Base-by-base conservation (phyloP, 2,329 filamentous ascomycete species). In the Atkinsonella texensis region DNA sequence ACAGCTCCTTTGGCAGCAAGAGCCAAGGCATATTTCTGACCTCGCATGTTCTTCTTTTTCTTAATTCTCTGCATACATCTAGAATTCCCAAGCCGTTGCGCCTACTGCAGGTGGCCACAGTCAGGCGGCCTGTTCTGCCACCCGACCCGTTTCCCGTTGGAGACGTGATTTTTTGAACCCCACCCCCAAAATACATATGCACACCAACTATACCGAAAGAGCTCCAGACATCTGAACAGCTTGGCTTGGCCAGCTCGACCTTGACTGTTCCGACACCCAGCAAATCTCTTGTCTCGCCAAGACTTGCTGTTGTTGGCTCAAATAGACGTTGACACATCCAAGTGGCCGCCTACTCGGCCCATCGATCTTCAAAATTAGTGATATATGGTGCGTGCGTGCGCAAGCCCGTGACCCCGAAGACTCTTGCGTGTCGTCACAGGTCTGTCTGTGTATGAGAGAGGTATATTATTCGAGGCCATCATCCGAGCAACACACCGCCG, bases 91-190 rank as follows among this genome's bases (percentile, higher is more conserved):
- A 23, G 31, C 15, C 32, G 18, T 42, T 39, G 28, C 42, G 35
- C 31, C 46, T 38, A 18, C 50, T 40, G 50, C 50, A 52, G 43
- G 42, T 31, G 51, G 54, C 52, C 46, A 48, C 39, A 47, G 18
- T 18, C 10, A 13, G 51, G 56, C 57, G 54, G 57, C 58, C 56
- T 49, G n/a, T 53, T 57, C 56, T 57, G 56, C 56, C 55, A 57
- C 54, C 43, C 48, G 41, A 39, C 53, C 38, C 39, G 35, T 23
- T 38, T 44, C n/a, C 18, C 48, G 28, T 45, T 15, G 23, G 13
- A 28, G 23, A 45, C 4, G 18, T 18, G 17, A 45, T 7, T 17
- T 12, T 9, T 35, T 38, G 40, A 39, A 47, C 32, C 39, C 49
- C 20, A n/a, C 32, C 40, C 41, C n/a, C 48, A 31, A 44, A 31